Evolutionary conservation across 768 basidiomycete genomes (phyloP).

Genomic region (Termitomyces sp.): DNA sequence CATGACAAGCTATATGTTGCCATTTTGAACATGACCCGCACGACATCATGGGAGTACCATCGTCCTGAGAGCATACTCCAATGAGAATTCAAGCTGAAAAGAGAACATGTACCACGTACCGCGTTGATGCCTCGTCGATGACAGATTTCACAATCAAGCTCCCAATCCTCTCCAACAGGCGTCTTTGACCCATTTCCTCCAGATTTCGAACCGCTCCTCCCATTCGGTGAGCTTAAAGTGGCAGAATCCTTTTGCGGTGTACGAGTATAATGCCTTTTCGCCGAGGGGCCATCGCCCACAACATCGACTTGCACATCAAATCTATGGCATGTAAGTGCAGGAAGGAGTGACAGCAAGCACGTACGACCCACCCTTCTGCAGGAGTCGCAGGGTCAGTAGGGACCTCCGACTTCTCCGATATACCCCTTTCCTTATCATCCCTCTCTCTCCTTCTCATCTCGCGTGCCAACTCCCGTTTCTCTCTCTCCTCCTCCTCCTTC

Average conservation of each 20-base stretch:
- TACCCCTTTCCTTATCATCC: conserved; percentile 40
- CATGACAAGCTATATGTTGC: conserved; percentile 90
- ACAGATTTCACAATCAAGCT: conserved; percentile 87
- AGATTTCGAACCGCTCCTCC: not conserved
- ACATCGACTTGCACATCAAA: conserved; percentile 3
- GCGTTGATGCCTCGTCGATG: conserved; percentile 5
- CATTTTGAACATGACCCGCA: conserved; percentile 71
- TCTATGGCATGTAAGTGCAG: not conserved
- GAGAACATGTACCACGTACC: too few relatives aligned
- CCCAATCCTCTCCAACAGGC: conserved; percentile 69
- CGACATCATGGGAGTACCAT: conserved; percentile 71
- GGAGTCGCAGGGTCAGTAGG: conserved; percentile 8
- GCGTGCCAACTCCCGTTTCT: conserved; percentile 52
- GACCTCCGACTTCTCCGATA: conserved; percentile 21
- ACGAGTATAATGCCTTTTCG: conserved; percentile 3
- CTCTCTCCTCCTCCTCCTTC: conserved; percentile 51
- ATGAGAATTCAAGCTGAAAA: too few relatives aligned
- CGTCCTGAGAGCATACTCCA: conserved; percentile 49
- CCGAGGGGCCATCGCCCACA: not conserved
- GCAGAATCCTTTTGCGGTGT: conserved; percentile 5
- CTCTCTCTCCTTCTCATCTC: conserved; percentile 47
- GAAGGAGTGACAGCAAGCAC: not conserved
- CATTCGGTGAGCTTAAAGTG: not conserved
- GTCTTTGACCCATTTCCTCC: conserved; percentile 38
- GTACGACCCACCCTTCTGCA: conserved; percentile 6